Percentiles rank a stretch among this genome's conserved stretches.
Evolutionary conservation across 1,139 yeast genomes (phyloP).

Genomic region (Blastobotrys indianensis): DNA sequence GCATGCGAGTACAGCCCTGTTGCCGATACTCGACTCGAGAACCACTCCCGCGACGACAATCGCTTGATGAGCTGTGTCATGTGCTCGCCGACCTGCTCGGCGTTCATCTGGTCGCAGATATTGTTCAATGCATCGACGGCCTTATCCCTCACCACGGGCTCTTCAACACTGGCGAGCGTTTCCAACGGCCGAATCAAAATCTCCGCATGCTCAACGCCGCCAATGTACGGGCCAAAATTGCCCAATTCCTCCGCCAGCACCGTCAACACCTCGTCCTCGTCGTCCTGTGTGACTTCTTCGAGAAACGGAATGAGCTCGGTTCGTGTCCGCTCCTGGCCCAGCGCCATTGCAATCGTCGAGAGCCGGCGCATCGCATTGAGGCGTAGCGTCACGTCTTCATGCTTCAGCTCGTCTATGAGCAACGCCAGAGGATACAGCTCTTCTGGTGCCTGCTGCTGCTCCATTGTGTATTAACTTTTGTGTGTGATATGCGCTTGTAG

Average conservation of each 20-base stretch:
- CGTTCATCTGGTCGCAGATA: conserved; percentile 60
- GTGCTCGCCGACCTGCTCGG: conserved; percentile 58
- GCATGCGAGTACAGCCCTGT: conserved; percentile 81
- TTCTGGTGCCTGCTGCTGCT: conserved; percentile 26
- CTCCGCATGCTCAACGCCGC: conserved; percentile 76
- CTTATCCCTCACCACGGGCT: conserved; percentile 94
- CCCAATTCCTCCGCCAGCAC: conserved; percentile 90
- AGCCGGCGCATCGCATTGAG: conserved; percentile 93
- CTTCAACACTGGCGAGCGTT: conserved; percentile 87
- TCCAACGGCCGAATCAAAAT: conserved; percentile 81
- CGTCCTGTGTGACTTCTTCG: conserved; percentile 89
- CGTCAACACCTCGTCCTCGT: conserved; percentile 96
- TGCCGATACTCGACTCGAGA: conserved; percentile 85
- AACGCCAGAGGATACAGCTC: conserved; percentile 93
- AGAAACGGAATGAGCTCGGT: conserved; percentile 85
- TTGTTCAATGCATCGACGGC: conserved; percentile 82
- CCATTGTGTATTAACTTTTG: conserved; percentile 5
- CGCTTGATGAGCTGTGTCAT: conserved; percentile 73
- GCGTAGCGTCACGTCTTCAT: conserved; percentile 90
- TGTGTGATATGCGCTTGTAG: too few species aligned
- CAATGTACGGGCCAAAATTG: conserved; percentile 76
- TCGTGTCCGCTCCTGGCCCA: conserved; percentile 91
- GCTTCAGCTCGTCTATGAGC: conserved; percentile 91
- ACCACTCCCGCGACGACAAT: conserved; percentile 89
- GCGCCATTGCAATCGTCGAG: conserved; percentile 89